Evolutionary conservation across 1,284 basidiomycete genomes (phyloP), one percentile per base, ranked within the genome.

Genomic region (Ustilago sp.): DNA sequence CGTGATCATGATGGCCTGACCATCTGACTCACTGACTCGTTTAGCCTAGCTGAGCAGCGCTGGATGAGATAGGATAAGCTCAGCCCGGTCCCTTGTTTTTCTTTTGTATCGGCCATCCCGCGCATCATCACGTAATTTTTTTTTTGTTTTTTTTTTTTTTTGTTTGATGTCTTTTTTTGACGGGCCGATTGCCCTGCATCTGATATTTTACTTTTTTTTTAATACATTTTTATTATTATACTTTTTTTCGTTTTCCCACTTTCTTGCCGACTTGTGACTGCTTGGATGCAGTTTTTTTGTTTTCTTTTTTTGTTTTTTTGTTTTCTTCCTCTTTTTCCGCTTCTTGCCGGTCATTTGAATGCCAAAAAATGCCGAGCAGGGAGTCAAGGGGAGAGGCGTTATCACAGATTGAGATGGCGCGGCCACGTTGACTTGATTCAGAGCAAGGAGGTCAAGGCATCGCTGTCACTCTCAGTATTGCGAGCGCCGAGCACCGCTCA

Each of bases 121-220:
- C 54, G 8, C 36, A 31, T 13, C 34, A 12, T 8, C 13, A 31
- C 32, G n/a, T n/a, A n/a, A n/a, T n/a, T n/a, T n/a, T n/a, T 45
- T 23, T 23, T 23, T 23, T 23, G 2, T 56, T 36, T 47, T 45
- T 3, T 19, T 19, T 19, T 45, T 23, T 45, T 45, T 8, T 45
- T 32, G 32, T 57, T 57, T 45, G n/a, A 45, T 19, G 43, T 45
- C 43, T 45, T 45, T 32, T 32, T 45, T 57, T 57, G 55, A 41
- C 15, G 38, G n/a, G 17, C 41, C 23, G 28, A 31, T 45, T 57
- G 55, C 41, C 55, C 39, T 57, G 55, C 39, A 56, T 45, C n/a
- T 55, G 31, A 53, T 32, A 47, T 41, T 45, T 41, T 41, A 57
- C 55, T 57, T 45, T 57, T 55, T n/a, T n/a, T n/a, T n/a, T n/a